Evolutionary conservation across 2,329 filamentous ascomycete genomes (phyloP), one percentile per base, ranked within the genome.

Genomic region (Ophiostoma quercus): DNA sequence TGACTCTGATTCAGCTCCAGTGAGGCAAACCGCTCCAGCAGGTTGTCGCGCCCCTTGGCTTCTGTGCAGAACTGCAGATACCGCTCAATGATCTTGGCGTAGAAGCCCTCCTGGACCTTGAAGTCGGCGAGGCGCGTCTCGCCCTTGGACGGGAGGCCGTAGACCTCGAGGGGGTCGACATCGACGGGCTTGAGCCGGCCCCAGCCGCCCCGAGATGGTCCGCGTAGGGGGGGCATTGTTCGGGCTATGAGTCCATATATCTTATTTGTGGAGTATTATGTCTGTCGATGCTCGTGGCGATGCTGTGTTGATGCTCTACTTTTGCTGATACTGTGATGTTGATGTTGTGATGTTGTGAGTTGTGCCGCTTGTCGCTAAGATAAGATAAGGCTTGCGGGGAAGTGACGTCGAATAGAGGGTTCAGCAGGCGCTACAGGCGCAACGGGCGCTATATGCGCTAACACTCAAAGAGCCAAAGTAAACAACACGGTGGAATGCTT

Each of bases 21-120:
- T 1, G 88, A 88, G 1, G 89, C 86, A 77, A 96, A 94, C 69
- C 91, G 89, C 67, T 85, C 84, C 71, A 93, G 87, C 34, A 97
- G 86, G 74, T 90, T 88, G 73, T 91, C 88, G 68, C 88, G 84
- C 76, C 90, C 87, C 70, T 88, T 86, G 19, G 88, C 87, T 47
- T 89, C 84, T 67, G 91, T 91, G 82, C 93, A 96, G 78, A 97
- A 96, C 73, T 88, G 87, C 86, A 97, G 90, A 80, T 96, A 97
- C 67, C 92, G 88, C 77, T 94, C 90, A 71, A 94, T 88, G 75
- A 97, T 96, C 77, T 89, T 92, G 77, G 89, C 88, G 79, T 94
- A 97, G 82, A 94, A 97, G 69, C 83, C 83, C 78, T 96, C 91
- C 80, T 98, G 94, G 8, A 86, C 86, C 80, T 91, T 92, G 79